These are phyloP conservation scores for Dothidotthia symphoricarpi DNA, from an alignment of 2,329 filamentous ascomycete genomes.

Conservation along the genomic window DNA sequence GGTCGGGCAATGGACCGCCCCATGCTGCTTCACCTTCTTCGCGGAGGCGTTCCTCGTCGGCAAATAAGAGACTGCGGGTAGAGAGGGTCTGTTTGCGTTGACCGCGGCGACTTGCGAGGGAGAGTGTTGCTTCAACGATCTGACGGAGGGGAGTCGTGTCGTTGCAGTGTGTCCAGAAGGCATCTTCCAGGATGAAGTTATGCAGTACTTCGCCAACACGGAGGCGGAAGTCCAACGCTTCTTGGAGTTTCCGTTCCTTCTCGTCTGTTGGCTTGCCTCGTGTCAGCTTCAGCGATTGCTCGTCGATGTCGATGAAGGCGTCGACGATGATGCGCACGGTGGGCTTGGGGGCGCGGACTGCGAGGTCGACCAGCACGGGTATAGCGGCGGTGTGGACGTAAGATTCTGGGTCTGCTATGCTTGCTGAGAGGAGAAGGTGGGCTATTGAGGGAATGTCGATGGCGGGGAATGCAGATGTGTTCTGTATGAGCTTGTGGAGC, in stretches of 20 bases:
- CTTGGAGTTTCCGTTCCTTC: conserved; percentile 29
- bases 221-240: conserved; percentile 61
- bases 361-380: conserved; percentile 62
- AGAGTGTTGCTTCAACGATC: conserved; percentile 60
- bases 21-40: conserved; percentile 54
- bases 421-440: conserved; percentile 62
- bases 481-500: conserved; percentile 51
- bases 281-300: conserved; percentile 25
- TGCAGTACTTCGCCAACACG: conserved; percentile 61
- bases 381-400: conserved; percentile 70
- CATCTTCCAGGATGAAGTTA: conserved; percentile 19
- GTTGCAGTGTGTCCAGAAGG: conserved; percentile 15
- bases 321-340: conserved; percentile 64
- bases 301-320: conserved; percentile 65
- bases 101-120: conserved; percentile 63
- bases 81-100: conserved; percentile 59
- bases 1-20: conserved; percentile 51
- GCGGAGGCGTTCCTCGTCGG: conserved; percentile 50
- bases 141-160: conserved; percentile 11
- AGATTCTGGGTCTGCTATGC: conserved; percentile 66
- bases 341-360: conserved; percentile 61
- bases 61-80: conserved; percentile 55
- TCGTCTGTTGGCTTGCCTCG: conserved; percentile 13
- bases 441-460: conserved; percentile 66
- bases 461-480: conserved; percentile 52